Conservation (phyloP, 2,329 filamentous ascomycete species). For the Fusarium burgessii region DNA sequence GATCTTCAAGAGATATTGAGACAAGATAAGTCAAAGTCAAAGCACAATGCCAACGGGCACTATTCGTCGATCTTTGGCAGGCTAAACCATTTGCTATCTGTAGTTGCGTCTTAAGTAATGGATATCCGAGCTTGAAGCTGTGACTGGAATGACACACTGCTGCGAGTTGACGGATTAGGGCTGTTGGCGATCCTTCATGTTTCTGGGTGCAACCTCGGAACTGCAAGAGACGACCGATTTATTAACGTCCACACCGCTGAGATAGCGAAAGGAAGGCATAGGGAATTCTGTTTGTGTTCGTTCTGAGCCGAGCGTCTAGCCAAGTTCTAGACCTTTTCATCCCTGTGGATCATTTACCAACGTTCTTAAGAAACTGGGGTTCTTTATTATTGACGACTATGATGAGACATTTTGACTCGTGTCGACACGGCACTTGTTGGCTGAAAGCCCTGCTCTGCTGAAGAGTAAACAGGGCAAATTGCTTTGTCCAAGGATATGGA, state of each 20-base stretch:
- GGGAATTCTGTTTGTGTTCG: background rate
- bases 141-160: slow-evolving; percentile 3
- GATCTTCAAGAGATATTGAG: background rate
- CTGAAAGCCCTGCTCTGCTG: slow-evolving; percentile 2
- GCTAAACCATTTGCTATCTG: slow-evolving; percentile 6
- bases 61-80: slow-evolving; percentile 17
- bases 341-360: slow-evolving; percentile 22
- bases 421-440: slow-evolving; percentile 34
- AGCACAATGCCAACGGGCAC: slow-evolving; percentile 13
- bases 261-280: background rate
- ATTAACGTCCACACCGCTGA: slow-evolving; percentile 21
- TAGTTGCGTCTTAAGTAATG: slow-evolving; percentile 4
- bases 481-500: slow-evolving; percentile 1
- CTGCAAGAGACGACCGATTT: slow-evolving; percentile 12
- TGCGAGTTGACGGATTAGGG: slow-evolving; percentile 18
- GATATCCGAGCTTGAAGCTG: background rate
- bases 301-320: slow-evolving; percentile 9
- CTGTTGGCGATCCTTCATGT: slow-evolving; percentile 7
- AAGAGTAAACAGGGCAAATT: background rate
- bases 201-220: slow-evolving; percentile 19
- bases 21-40: slow-evolving; percentile 11
- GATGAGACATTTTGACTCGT: slow-evolving; percentile 25
- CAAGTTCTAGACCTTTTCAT: slow-evolving; percentile 28
- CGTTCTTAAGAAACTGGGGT: slow-evolving; percentile 31
- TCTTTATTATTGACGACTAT: slow-evolving; percentile 5